Base-by-base conservation (phyloP, 805 yeast species). In the Candida maesae region DNA sequence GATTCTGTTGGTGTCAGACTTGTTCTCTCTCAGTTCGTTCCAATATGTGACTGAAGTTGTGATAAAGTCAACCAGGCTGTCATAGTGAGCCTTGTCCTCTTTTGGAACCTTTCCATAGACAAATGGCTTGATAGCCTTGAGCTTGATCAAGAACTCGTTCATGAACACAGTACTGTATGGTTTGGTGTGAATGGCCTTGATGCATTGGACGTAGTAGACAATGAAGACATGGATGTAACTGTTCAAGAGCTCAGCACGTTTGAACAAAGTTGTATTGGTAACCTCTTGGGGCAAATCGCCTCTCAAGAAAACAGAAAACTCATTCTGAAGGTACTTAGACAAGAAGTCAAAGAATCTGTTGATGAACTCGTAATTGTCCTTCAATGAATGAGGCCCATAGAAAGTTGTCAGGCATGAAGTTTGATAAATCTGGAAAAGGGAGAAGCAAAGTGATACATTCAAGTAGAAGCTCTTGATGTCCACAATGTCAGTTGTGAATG, bases 141-240 rank as follows among this genome's bases (percentile, higher is more conserved):
- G 42, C 19, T 60, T 52, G n/a, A 34, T 24, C n/a, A 50, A 33
- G 5, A 63, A 33, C 45, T 65, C 70, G 17, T 27, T 33, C 46
- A 63, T 47, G 39, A 65, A 58, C 1, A 27, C 39, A 1, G 58
- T 39, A 21, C 51, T 49, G 45, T 65, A 65, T 4, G 65, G 53
- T 8, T 62, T 59, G 6, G 60, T 53, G 37, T 63, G 60, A 35
- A 61, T 57, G 11, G 61, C 41, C 40, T 59, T 60, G 36, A 61
- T 56, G 44, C 61, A 59, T 42, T 64, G 67, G 16, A 54, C 52
- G 39, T 46, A 56, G 33, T 55, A 52, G 23, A 43, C 41, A 30
- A 56, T 50, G 32, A 55, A 55, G 6, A 51, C 40, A 25, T 45
- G 47, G 35, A 56, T 45, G 24, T 47, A 49, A 17, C 44, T 42